These are phyloP conservation scores for Coniochaeta hoffmannii DNA, from an alignment of 2,329 filamentous ascomycete genomes.

Conservation along the genomic window DNA sequence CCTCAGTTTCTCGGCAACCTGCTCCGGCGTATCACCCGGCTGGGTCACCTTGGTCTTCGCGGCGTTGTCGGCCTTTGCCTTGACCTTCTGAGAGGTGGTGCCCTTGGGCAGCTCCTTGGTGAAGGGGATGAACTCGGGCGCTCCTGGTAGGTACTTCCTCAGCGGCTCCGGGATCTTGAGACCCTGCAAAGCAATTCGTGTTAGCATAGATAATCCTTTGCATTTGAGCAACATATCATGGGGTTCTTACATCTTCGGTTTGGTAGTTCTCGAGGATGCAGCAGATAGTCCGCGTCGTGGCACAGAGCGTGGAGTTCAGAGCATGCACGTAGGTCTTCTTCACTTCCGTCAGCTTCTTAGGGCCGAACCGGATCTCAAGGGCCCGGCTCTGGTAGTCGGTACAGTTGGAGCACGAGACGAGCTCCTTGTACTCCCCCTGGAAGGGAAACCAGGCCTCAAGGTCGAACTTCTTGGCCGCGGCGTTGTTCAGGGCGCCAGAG, in stretches of 20 bases:
- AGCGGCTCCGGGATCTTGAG: slow-evolving; percentile 75
- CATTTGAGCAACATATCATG: not conserved
- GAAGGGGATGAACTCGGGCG: slow-evolving; percentile 84
- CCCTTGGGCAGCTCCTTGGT: slow-evolving; percentile 75
- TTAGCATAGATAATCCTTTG: slow-evolving; percentile 3
- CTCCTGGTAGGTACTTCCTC: slow-evolving; percentile 82
- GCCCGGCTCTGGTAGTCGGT: slow-evolving; percentile 95
- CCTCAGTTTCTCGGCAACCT: slow-evolving; percentile 20
- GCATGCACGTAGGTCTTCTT: slow-evolving; percentile 93
- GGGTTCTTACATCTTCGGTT: slow-evolving; percentile 62
- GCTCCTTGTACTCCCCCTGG: slow-evolving; percentile 96
- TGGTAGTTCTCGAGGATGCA: slow-evolving; percentile 97
- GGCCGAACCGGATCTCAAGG: slow-evolving; percentile 84
- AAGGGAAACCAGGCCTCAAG: slow-evolving; percentile 95
- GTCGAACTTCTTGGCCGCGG: slow-evolving; percentile 83
- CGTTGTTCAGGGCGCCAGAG: slow-evolving; percentile 90
- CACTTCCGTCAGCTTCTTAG: slow-evolving; percentile 75
- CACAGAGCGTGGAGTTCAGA: slow-evolving; percentile 74
- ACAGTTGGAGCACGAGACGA: slow-evolving; percentile 97
- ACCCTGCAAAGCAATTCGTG: slow-evolving; percentile 39
- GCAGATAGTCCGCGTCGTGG: slow-evolving; percentile 87
- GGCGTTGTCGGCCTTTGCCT: slow-evolving; percentile 31
- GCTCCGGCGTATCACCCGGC: slow-evolving; percentile 4
- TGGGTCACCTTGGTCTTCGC: not conserved
- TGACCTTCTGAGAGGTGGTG: slow-evolving; percentile 34